Evolutionary conservation across 73 alveolate species (phyloP), one percentile per base, ranked within the genome.

Genomic region (Paraurostyla sp.): DNA sequence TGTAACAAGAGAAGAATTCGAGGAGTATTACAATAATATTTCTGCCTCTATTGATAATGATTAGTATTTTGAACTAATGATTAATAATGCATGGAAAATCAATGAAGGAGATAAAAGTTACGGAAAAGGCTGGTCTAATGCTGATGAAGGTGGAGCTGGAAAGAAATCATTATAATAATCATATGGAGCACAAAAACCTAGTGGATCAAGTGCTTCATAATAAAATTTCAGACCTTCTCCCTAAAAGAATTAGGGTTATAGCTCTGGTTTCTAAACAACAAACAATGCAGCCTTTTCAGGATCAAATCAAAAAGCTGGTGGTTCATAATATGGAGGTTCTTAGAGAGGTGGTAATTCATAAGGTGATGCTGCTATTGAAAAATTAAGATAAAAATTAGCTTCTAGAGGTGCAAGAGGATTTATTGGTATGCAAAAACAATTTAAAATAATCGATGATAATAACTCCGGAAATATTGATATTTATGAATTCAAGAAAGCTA

Each of bases 331-430:
- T 23, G 82, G 82, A 22, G 82, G 82, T 22, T 65, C 82, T 2
- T 40, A 65, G 25, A 33, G 82, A 38, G 52, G 86, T 22, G 48
- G 65, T 15, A 22, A 22, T 7, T 11, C 7, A 45, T 51, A 36
- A n/a, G 71, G 18, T 2, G 86, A 48, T 73, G 46, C 86, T 20
- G 65, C 86, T 45, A 43, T 92, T 23, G 91, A 85, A 75, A 96
- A 95, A 71, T 83, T 96, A 20, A 91, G 97, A 88, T 80, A 91
- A 50, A 96, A 90, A 83, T 76, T 96, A n/a, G 91, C 88, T 41
- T 60, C 90, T 42, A 88, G 98, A 88, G 99, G 99, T 16, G 96
- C 98, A 11, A 93, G 99, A 89, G 99, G 99, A 20, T 88, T 96
- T 78, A 93, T 96, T 68, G 93, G 98, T 9, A 93, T 96, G 68